Evolutionary conservation across 352 stramenopile species (phyloP).

Genomic region (Globisporangium echinulatum): DNA sequence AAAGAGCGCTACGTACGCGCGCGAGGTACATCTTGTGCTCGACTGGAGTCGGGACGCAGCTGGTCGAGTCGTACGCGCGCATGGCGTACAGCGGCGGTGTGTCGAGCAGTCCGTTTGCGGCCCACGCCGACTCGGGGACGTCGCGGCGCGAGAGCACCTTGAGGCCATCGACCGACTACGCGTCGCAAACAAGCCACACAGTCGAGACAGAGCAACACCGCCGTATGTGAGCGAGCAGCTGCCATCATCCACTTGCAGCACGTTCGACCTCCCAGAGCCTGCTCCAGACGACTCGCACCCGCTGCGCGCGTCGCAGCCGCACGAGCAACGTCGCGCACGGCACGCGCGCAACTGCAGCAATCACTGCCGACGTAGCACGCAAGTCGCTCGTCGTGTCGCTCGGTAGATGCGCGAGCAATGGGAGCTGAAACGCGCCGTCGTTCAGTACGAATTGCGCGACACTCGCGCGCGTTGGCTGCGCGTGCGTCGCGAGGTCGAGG

Average conservation of each 20-base stretch:
- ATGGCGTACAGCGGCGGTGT: slow-evolving; percentile 39
- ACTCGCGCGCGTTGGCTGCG: slow-evolving; percentile 44
- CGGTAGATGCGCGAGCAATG: slow-evolving; percentile 43
- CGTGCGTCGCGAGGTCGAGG: slow-evolving; percentile 47
- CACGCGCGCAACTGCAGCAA: slow-evolving; percentile 31
- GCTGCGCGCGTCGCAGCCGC: slow-evolving; percentile 43
- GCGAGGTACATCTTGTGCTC: slow-evolving; percentile 60
- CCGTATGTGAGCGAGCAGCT: neutral
- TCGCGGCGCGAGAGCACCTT: slow-evolving; percentile 49
- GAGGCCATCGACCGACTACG: slow-evolving; percentile 54
- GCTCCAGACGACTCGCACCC: slow-evolving; percentile 17
- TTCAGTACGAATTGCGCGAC: slow-evolving; percentile 56
- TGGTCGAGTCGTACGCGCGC: slow-evolving; percentile 46
- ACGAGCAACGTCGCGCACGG: slow-evolving; percentile 79
- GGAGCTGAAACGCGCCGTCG: slow-evolving; percentile 71
- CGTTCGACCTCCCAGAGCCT: no score
- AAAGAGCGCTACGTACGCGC: slow-evolving; percentile 20
- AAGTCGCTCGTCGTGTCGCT: slow-evolving; percentile 26
- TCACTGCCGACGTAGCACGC: slow-evolving; percentile 22
- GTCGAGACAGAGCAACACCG: neutral
- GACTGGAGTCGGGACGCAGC: slow-evolving; percentile 31
- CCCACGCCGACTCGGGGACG: slow-evolving; percentile 42
- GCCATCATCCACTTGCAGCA: neutral
- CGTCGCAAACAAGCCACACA: neutral
- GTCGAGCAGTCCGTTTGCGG: slow-evolving; percentile 31